Base-by-base conservation (phyloP, 2,329 filamentous ascomycete genomes). In the Nothophaeocryptopus gaeumannii region DNA sequence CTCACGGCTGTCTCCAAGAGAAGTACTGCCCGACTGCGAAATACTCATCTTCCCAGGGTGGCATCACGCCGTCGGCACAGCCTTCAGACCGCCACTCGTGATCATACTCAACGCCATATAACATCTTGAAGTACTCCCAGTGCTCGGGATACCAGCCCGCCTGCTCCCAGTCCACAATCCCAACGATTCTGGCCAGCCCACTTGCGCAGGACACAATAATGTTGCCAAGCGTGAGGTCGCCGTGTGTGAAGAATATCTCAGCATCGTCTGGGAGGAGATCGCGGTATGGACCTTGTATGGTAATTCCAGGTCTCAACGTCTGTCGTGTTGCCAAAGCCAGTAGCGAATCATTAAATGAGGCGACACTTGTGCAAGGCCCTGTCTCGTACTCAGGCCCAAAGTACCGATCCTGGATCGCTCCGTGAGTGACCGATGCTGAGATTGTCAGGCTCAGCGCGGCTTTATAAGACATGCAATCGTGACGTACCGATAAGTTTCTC, bases 141-240 rank as follows among this genome's bases (percentile, higher is more conserved):
- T 74, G 77, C n/a, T 66, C 61, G 1, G 73, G 74, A 57, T 73
- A 77, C 73, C 72, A 78, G 1, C 74, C 74, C 14, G 71, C 64
- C 30, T 68, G 65, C 55, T 78, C 74, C 74, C 73, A 78, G 51
- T 70, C 72, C 41, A 73, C 54, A 49, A 80, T 74, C 5, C 73
- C 74, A 32, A 72, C 68, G 29, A 81, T 60, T 3, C 68, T 59
- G 45, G 73, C 13, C 7, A 39, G 13, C 31, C 15, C 46, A 3
- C 67, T 58, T 45, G 72, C 68, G 7, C 64, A 70, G 7, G 61
- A 60, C 38, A 70, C 59, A 7, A 78, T 53, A 40, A 78, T 73
- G 52, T 78, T 78, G 16, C 59, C 58, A 7, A 46, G 43, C 16
- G 34, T 39, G 9, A 52, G 34, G 16, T 52, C 50, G 3, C 38